Conservation (phyloP, 1,139 yeast species). For the Candida sp. region DNA sequence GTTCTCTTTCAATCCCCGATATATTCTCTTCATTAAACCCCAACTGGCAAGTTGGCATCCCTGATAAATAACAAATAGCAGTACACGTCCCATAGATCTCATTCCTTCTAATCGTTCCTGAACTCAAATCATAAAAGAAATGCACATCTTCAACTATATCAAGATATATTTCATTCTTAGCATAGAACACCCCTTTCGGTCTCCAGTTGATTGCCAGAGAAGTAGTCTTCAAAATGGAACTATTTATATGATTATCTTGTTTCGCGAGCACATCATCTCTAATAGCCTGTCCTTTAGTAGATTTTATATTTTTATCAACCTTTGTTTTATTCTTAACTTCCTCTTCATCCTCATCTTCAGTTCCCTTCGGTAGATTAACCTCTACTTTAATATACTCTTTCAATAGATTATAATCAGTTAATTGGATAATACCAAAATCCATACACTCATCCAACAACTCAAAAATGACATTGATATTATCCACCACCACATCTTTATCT, state of each 20-base stretch:
- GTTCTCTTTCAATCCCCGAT: conserved; percentile 15
- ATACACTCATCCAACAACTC: conserved; percentile 46
- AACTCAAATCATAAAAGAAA: conserved; percentile 33
- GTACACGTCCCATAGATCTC: conserved; percentile 36
- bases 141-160: conserved; percentile 42
- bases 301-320: conserved; percentile 20
- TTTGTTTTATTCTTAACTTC: conserved; percentile 10
- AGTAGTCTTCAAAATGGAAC: conserved; percentile 50
- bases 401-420: conserved; percentile 41
- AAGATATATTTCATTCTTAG: conserved; percentile 44
- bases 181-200: conserved; percentile 45
- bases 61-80: conserved; percentile 42
- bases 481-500: conserved; percentile 33
- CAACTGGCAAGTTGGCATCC: conserved; percentile 43
- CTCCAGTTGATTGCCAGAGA: conserved; percentile 46
- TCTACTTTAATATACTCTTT: conserved; percentile 44
- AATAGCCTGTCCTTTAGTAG: conserved; percentile 42
- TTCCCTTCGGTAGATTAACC: conserved; percentile 27
- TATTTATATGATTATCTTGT: conserved; percentile 42
- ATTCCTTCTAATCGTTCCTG: conserved; percentile 26
- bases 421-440: conserved; percentile 42
- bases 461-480: conserved; percentile 36
- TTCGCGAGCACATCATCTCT: conserved; percentile 27
- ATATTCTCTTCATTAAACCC: conserved; percentile 41
- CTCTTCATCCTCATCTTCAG: conserved; percentile 13